Percentiles rank a stretch among this genome's conserved stretches.
These are phyloP conservation scores for Ustilago shanxiensis DNA, from an alignment of 1,284 basidiomycete species.

Conservation along the genomic window DNA sequence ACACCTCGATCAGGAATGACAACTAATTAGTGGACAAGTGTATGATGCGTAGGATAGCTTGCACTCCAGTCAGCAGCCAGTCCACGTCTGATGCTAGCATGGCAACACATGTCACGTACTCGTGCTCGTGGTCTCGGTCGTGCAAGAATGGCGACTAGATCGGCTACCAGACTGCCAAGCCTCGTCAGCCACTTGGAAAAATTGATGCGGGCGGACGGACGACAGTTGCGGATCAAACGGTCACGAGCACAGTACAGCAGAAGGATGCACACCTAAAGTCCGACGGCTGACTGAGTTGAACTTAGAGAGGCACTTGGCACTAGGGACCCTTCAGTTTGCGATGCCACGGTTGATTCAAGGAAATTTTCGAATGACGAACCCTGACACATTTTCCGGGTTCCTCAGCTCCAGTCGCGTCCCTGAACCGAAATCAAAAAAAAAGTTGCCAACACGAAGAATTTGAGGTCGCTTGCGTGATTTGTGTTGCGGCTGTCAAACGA, in stretches of 20 bases:
- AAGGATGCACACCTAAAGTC: constrained; percentile 4
- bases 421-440: not conserved
- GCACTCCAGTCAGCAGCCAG: no score
- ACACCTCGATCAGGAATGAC: no score
- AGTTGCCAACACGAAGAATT: constrained; percentile 5
- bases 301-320: not conserved
- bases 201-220: not conserved
- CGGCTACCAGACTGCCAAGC: not conserved
- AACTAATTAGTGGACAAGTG: no score
- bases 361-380: constrained; percentile 14
- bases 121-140: no score
- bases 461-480: constrained; percentile 39
- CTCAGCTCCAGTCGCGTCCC: constrained; percentile 1
- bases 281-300: constrained; percentile 15
- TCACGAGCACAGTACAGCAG: no score
- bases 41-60: not conserved
- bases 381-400: not conserved
- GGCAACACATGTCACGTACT: no score
- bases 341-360: constrained; percentile 4
- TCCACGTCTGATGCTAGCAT: no score
- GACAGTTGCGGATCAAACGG: constrained; percentile 11
- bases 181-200: not conserved
- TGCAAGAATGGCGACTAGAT: constrained; percentile 4
- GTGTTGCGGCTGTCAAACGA: not conserved
- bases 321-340: not conserved